These are phyloP conservation scores for Vaccinium vitisidaea DNA, from an alignment of 148 eudicot species.

Conservation along the genomic window DNA sequence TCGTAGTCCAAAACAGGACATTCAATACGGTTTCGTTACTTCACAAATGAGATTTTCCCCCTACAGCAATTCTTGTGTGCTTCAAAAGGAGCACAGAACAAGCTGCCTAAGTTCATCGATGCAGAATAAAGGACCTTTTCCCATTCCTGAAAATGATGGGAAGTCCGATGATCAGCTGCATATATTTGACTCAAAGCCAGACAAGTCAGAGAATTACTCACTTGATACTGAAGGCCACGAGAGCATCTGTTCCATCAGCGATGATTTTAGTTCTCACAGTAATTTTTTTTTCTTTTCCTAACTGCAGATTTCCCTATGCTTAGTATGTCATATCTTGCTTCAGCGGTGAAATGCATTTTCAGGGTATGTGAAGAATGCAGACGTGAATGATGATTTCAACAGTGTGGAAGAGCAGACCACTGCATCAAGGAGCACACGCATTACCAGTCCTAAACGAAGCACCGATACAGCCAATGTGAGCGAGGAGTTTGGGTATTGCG, in stretches of 20 bases:
- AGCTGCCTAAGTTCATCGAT: not conserved
- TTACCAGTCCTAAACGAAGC: slow-evolving; percentile 11
- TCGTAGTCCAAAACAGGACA: slow-evolving; percentile 16
- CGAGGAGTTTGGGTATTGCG: slow-evolving; percentile 8
- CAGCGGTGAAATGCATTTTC: not conserved
- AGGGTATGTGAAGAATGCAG: slow-evolving; percentile 14
- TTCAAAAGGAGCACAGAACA: not conserved
- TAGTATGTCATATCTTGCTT: not conserved
- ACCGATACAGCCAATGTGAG: slow-evolving; percentile 10
- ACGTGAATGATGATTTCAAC: not conserved
- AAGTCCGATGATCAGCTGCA: slow-evolving; percentile 8
- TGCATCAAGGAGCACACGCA: not conserved
- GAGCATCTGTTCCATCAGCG: not conserved
- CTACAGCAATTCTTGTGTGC: not conserved
- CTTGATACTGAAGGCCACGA: not conserved
- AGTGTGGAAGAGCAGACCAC: not conserved
- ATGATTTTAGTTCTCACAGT: slow-evolving; percentile 19
- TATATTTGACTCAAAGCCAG: slow-evolving; percentile 1
- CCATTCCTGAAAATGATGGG: not conserved
- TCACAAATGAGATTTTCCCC: slow-evolving; percentile 18
- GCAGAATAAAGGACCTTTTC: slow-evolving; percentile 13
- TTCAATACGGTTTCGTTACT: not conserved
- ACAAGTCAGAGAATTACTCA: not conserved
- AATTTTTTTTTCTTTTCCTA: not conserved
- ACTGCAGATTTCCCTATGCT: not conserved